Conservation (phyloP, 345 rosid genomes). For the Camelina hispida region DNA sequence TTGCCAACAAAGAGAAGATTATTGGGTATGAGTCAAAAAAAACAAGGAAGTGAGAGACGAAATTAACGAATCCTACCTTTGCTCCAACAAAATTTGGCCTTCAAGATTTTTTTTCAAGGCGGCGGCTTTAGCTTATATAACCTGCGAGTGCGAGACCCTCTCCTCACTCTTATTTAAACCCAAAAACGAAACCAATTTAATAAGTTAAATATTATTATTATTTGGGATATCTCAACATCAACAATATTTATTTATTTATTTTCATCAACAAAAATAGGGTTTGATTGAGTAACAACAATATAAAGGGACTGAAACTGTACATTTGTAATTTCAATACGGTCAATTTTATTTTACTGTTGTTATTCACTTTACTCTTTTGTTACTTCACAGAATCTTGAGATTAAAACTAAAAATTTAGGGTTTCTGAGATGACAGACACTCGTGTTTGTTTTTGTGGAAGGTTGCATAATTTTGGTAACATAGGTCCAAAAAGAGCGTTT, state of each 20-base stretch:
- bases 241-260: too few species aligned
- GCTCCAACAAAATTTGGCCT: conserved; percentile 10
- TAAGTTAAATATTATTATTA: not conserved
- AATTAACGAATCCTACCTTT: conserved; percentile 23
- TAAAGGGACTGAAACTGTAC: not conserved
- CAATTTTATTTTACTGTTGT: not conserved
- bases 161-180: conserved; percentile 42
- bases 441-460: conserved; percentile 16
- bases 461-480: conserved; percentile 26
- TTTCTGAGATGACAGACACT: not conserved
- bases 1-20: not conserved
- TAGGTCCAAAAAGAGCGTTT: conserved; percentile 23
- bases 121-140: conserved; percentile 46
- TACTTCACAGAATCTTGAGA: not conserved
- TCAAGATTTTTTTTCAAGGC: conserved; percentile 41
- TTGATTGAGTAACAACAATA: not conserved
- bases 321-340: not conserved
- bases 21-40: conserved; percentile 14
- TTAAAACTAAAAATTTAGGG: conserved; percentile 18
- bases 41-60: conserved; percentile 3
- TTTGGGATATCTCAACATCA: not conserved
- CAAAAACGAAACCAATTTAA: not conserved
- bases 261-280: too few species aligned
- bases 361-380: not conserved
- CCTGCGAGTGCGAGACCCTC: conserved; percentile 44